Conservation (phyloP, 2,329 filamentous ascomycete genomes). For the Cladosporium sp. region DNA sequence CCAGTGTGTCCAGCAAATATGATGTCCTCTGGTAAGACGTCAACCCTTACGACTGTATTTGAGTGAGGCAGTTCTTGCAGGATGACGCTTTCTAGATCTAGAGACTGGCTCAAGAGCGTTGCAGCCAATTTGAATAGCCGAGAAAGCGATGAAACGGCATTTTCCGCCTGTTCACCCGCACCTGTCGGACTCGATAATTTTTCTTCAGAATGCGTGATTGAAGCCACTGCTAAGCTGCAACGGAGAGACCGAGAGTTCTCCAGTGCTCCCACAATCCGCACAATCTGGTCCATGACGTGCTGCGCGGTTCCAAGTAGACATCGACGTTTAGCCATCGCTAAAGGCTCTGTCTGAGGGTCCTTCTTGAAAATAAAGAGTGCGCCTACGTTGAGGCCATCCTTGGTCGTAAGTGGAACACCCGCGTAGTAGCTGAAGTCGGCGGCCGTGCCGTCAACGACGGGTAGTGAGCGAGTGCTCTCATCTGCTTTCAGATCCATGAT, state of each 20-base stretch:
- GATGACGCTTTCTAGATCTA: too few species aligned
- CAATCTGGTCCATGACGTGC: neutral
- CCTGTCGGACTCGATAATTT: too few species aligned
- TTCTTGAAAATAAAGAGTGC: conserved; percentile 11
- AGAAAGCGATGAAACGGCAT: too few species aligned
- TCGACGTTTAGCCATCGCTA: neutral
- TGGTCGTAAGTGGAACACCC: conserved; percentile 55
- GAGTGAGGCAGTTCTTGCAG: too few species aligned
- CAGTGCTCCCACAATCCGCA: conserved; percentile 3
- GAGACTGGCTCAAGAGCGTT: too few species aligned
- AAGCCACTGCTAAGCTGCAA: too few species aligned
- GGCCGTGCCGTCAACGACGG: conserved; percentile 5
- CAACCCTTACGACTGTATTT: too few species aligned
- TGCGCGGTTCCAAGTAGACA: conserved; percentile 3
- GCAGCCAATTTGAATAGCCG: too few species aligned
- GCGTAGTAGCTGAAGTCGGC: conserved; percentile 41
- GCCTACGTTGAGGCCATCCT: conserved; percentile 48
- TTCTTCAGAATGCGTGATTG: too few species aligned
- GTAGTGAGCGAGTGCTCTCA: conserved; percentile 1
- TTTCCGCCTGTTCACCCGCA: too few species aligned
- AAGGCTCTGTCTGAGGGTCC: neutral
- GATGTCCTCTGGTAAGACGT: too few species aligned
- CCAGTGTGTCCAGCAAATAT: too few species aligned
- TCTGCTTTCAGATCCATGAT: conserved; percentile 3
- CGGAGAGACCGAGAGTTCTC: neutral